Percentiles rank a stretch among this genome's conserved stretches.
phyloP scores from a whole-genome alignment of 2,329 filamentous ascomycete genomes.

The Dactylellina parvicollis region DNA sequence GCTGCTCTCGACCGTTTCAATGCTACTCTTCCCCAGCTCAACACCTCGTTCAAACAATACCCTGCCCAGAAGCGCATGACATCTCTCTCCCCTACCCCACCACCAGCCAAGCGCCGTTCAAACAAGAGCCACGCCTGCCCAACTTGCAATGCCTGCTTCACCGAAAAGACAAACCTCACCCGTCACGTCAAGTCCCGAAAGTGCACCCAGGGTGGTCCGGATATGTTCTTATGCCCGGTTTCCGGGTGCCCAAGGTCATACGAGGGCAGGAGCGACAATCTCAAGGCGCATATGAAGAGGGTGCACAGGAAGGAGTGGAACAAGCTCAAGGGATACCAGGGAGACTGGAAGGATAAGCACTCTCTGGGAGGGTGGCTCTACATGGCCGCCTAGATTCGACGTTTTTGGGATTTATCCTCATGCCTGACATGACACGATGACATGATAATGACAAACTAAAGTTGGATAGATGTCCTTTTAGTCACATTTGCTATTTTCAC shows the following conservation, averaged over 20 bases:
- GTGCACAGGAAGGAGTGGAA: slow-evolving; percentile 49
- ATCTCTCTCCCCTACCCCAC: slow-evolving; percentile 42
- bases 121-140: slow-evolving; percentile 37
- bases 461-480: slow-evolving; percentile 15
- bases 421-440: slow-evolving; percentile 3
- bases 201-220: slow-evolving; percentile 36
- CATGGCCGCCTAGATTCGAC: neutral
- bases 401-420: neutral
- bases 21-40: slow-evolving; percentile 14
- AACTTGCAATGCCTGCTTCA: slow-evolving; percentile 41
- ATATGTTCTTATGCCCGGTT: slow-evolving; percentile 51
- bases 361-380: slow-evolving; percentile 18
- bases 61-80: slow-evolving; percentile 20
- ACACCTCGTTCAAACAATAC: slow-evolving; percentile 8
- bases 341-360: slow-evolving; percentile 41
- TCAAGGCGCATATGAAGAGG: slow-evolving; percentile 53
- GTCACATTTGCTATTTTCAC: neutral
- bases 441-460: slow-evolving; percentile 13
- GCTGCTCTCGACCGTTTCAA: slow-evolving; percentile 32
- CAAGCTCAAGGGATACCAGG: slow-evolving; percentile 34
- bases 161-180: slow-evolving; percentile 50
- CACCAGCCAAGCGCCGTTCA: slow-evolving; percentile 28
- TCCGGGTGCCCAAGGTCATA: slow-evolving; percentile 35
- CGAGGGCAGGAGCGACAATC: slow-evolving; percentile 50
- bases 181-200: slow-evolving; percentile 50